phyloP scores from a whole-genome alignment of 139 green algal genomes.

The Yamagishiella unicocca region DNA sequence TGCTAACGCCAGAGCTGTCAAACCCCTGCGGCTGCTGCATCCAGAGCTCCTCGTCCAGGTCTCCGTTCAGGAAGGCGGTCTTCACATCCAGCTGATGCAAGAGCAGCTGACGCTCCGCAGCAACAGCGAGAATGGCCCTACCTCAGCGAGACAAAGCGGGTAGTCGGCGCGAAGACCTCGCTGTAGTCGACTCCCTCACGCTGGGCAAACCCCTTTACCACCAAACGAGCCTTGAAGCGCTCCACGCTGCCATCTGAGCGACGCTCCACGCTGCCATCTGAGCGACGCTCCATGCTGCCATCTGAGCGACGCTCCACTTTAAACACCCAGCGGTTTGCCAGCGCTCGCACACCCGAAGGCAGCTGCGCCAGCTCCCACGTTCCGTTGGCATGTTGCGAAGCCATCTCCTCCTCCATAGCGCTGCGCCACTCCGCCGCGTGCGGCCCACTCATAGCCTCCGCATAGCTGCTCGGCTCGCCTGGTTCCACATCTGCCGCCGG shows the following conservation, averaged over 20 bases:
- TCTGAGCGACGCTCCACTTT: background rate
- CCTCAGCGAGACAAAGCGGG: background rate
- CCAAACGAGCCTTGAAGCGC: conserved; percentile 28
- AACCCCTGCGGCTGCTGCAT: conserved; percentile 54
- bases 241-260: background rate
- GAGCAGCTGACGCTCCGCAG: background rate
- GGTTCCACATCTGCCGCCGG: background rate
- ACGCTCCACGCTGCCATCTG: too few species aligned
- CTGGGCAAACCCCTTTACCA: conserved; percentile 13
- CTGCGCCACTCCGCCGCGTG: background rate
- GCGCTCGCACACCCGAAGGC: too few species aligned
- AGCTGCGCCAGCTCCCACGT: background rate
- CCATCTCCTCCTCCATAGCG: conserved; percentile 18
- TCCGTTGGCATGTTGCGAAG: background rate
- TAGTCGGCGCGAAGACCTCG: conserved; percentile 27
- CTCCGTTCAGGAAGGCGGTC: conserved; percentile 57
- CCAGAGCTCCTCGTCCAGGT: conserved; percentile 59
- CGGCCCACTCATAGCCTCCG: background rate
- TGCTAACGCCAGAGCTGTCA: too few species aligned
- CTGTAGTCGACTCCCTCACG: conserved; percentile 1
- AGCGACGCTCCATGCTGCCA: too few species aligned
- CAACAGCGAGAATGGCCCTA: background rate
- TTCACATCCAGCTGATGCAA: conserved; percentile 30
- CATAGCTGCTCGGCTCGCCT: background rate
- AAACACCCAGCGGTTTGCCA: background rate